Percentiles rank a stretch among this genome's conserved stretches.
Conservation (phyloP, 306 rosid genomes). For the Sophora flavescens region DNA sequence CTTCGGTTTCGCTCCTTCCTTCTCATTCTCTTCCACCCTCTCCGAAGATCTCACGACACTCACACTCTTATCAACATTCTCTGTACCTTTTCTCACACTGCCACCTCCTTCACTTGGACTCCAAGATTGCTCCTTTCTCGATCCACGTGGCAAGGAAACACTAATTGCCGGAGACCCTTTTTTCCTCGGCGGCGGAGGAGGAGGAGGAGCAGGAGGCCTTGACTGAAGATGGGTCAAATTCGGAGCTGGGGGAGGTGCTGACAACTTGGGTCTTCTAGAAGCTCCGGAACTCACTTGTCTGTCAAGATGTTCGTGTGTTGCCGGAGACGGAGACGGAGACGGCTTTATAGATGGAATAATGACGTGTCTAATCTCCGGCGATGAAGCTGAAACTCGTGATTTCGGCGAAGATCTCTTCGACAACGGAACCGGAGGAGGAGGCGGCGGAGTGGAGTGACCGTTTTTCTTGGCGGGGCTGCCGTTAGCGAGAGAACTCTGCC, state of each 20-base stretch:
- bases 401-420: constrained; percentile 85
- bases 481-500: constrained; percentile 57
- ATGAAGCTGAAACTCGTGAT: constrained; percentile 62
- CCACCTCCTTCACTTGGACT: constrained; percentile 46
- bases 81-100: constrained; percentile 49
- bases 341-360: constrained; percentile 57
- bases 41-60: constrained; percentile 55
- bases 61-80: constrained; percentile 37
- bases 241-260: constrained; percentile 81
- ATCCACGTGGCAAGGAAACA: background rate
- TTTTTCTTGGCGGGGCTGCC: constrained; percentile 54
- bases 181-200: constrained; percentile 45
- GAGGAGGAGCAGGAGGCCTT: constrained; percentile 50
- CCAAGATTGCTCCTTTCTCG: constrained; percentile 19
- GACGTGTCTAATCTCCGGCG: constrained; percentile 57
- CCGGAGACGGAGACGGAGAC: constrained; percentile 47
- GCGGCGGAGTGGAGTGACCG: background rate
- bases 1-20: constrained; percentile 80
- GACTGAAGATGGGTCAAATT: constrained; percentile 68
- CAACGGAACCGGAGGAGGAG: constrained; percentile 55
- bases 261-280: constrained; percentile 65
- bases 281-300: constrained; percentile 37
- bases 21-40: constrained; percentile 68
- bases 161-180: constrained; percentile 45
- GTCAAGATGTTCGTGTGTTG: constrained; percentile 24